These are phyloP conservation scores for Funneliformis caledonium DNA, from an alignment of 371 early-diverging fungal genomes.

Conservation along the genomic window DNA sequence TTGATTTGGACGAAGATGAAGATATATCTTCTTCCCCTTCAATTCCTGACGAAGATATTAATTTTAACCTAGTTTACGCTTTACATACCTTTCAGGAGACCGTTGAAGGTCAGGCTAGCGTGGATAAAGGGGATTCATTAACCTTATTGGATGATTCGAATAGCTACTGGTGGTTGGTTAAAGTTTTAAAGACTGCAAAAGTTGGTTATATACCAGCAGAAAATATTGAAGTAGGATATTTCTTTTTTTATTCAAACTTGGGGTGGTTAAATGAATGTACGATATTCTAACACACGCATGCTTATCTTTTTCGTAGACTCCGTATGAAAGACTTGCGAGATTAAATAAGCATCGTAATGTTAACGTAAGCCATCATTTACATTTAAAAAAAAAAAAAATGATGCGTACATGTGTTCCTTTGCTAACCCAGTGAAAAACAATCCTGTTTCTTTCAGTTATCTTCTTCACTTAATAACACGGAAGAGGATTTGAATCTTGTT, in stretches of 20 bases:
- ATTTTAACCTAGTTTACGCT: constrained; percentile 86
- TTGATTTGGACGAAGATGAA: constrained; percentile 55
- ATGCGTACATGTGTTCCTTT: background rate
- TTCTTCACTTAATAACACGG: background rate
- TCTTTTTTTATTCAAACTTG: background rate
- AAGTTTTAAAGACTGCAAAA: constrained; percentile 81
- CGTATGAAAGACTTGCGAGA: constrained; percentile 86
- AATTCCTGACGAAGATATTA: constrained; percentile 76
- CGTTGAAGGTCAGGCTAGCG: constrained; percentile 93
- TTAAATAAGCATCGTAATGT: constrained; percentile 88
- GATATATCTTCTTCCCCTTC: constrained; percentile 64
- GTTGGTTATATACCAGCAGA: constrained; percentile 97
- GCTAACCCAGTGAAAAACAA: background rate
- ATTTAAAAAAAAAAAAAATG: background rate
- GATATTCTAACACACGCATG: constrained; percentile 4
- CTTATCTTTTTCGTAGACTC: constrained; percentile 62
- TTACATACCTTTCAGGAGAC: constrained; percentile 93
- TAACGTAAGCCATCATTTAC: constrained; percentile 36
- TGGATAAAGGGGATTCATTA: constrained; percentile 85
- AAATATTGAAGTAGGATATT: constrained; percentile 78
- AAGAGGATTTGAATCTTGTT: background rate
- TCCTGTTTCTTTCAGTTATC: background rate
- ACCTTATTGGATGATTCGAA: constrained; percentile 94
- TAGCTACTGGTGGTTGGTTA: constrained; percentile 97
- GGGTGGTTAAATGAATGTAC: background rate